Evolutionary conservation across 306 rosid species (phyloP).

Genomic region (Dalbergia cultrata): DNA sequence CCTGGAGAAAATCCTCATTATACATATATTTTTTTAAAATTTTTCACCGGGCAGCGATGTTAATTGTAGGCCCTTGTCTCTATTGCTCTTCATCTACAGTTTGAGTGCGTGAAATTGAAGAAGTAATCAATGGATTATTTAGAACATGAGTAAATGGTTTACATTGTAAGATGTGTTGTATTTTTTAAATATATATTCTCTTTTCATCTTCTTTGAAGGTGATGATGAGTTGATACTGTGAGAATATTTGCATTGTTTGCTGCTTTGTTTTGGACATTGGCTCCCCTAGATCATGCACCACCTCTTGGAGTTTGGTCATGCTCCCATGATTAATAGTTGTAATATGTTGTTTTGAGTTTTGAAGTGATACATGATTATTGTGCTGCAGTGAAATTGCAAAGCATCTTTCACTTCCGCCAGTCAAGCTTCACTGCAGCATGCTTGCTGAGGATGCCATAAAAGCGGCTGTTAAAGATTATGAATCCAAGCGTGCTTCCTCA

Average conservation of each 20-base stretch:
- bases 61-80: background rate
- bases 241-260: constrained; percentile 1
- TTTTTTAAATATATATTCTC: background rate
- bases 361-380: constrained; percentile 32
- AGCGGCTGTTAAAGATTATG: constrained; percentile 96
- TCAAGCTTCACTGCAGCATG: constrained; percentile 99
- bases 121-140: constrained; percentile 6
- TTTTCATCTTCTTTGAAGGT: constrained; percentile 6
- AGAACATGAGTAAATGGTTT: background rate
- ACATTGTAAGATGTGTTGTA: constrained; percentile 3
- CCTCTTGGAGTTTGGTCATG: background rate
- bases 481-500: constrained; percentile 60
- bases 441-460: constrained; percentile 99
- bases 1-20: background rate
- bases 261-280: constrained; percentile 18
- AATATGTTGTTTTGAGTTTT: background rate
- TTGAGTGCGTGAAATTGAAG: constrained; percentile 17
- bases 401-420: constrained; percentile 97
- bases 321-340: constrained; percentile 9
- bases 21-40: background rate
- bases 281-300: background rate
- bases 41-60: background rate
- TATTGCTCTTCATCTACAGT: background rate
- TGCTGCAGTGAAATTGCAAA: constrained; percentile 89
- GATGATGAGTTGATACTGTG: background rate